phyloP scores from a whole-genome alignment of 1,284 basidiomycete species.

The Leccinum griseonigrum region DNA sequence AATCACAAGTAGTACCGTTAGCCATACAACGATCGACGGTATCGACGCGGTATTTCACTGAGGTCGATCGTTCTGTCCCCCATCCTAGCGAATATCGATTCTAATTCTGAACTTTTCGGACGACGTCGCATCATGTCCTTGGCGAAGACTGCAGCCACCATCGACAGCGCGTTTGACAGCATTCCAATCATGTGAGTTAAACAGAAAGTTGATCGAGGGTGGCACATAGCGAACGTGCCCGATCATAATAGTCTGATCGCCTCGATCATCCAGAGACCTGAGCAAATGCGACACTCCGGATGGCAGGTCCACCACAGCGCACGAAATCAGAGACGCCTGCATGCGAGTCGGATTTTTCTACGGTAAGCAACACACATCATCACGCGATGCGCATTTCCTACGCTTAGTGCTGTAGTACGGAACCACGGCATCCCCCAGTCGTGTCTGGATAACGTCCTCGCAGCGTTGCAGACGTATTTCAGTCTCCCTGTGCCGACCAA shows the following conservation, averaged over 20 bases:
- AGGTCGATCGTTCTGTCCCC: not conserved
- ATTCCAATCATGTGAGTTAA: not conserved
- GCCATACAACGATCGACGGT: too few relatives aligned
- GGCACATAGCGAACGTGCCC: not conserved
- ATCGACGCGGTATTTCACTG: too few relatives aligned
- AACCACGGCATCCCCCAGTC: slow-evolving; percentile 71
- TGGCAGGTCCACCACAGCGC: slow-evolving; percentile 18
- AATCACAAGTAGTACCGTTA: too few relatives aligned
- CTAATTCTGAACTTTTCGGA: not conserved
- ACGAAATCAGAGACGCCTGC: slow-evolving; percentile 30
- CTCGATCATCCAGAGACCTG: slow-evolving; percentile 19
- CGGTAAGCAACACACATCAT: slow-evolving; percentile 14
- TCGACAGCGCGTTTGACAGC: not conserved
- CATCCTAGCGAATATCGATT: not conserved
- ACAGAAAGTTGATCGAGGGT: not conserved
- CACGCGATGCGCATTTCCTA: not conserved
- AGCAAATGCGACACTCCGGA: slow-evolving; percentile 19
- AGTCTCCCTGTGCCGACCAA: slow-evolving; percentile 56
- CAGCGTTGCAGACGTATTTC: slow-evolving; percentile 64
- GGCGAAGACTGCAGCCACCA: not conserved
- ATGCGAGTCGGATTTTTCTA: slow-evolving; percentile 36
- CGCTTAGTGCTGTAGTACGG: slow-evolving; percentile 43
- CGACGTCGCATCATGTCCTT: not conserved
- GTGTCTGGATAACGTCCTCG: slow-evolving; percentile 50
- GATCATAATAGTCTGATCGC: not conserved